Evolutionary conservation across 2,329 filamentous ascomycete genomes (phyloP), one percentile per base, ranked within the genome.

Genomic region (Diaporthe caulivora): DNA sequence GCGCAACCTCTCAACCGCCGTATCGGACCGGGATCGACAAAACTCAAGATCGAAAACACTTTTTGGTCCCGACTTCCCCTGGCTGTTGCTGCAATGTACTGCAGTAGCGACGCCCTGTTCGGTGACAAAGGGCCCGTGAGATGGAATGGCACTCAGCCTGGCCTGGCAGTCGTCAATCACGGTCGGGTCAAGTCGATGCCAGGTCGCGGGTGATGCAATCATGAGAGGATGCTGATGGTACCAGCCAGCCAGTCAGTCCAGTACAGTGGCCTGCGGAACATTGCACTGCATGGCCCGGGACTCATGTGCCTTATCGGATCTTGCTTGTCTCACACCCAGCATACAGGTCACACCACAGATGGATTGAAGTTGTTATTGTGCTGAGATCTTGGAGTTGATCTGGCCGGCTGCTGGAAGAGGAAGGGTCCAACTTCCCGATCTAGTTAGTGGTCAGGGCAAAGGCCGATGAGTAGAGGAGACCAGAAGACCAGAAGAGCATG

Each of bases 11-110:
- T 17, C 54, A 51, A 58, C 37, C 42, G 44, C 42, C 54, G 54
- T 26, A 70, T 70, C 54, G 68, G 68, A 51, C 68, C 54, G 26
- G 57, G 68, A 70, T 70, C 54, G 68, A 70, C 55, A 58, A 49
- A 34, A 70, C 55, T 37, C 40, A 47, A 65, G 60, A 65, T 65
- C 60, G 60, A 65, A 65, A 65, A 65, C 60, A 51, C 42, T 34
- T 57, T 57, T 34, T 40, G 24, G 15, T 26, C 31, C 29, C 60
- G 26, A 31, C 42, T n/a, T 49, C 15, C 26, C 58, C 58, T 18
- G n/a, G n/a, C 34, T 40, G 55, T 15, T 37, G 11, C 55, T 24
- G 11, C 9, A 31, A 15, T 29, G 37, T n/a, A 29, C 24, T 62
- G 13, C 57, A 34, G 60, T 26, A 26, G 40, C 58, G 21, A 42